phyloP scores from a whole-genome alignment of 371 early-diverging fungal genomes.

The Rhizopus delemar region DNA sequence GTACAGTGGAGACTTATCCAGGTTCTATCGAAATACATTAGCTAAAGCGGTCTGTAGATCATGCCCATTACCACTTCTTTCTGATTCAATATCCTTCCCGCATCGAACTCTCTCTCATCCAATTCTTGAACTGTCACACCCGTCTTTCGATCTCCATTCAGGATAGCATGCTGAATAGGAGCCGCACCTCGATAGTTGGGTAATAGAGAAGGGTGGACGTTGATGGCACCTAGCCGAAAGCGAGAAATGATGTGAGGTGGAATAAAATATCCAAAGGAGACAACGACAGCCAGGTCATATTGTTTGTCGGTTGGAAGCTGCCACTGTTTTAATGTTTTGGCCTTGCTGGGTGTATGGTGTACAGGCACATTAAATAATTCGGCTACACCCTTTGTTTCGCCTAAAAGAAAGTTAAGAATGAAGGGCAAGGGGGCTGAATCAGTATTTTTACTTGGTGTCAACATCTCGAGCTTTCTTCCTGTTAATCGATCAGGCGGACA shows the following conservation, averaged over 20 bases:
- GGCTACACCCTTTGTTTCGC: constrained; percentile 44
- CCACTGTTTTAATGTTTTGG: constrained; percentile 36
- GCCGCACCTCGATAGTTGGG: constrained; percentile 92
- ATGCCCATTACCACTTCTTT: constrained; percentile 35
- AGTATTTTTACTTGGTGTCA: constrained; percentile 39
- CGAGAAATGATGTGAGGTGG: constrained; percentile 67
- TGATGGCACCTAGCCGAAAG: constrained; percentile 76
- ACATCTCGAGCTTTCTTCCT: constrained; percentile 44
- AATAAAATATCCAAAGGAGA: constrained; percentile 91
- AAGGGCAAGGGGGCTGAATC: neutral
- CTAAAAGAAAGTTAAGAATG: constrained; percentile 10
- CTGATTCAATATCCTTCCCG: constrained; percentile 83
- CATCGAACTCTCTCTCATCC: constrained; percentile 77
- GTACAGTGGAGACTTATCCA: constrained; percentile 25
- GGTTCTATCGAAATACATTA: neutral
- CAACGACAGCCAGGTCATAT: constrained; percentile 86
- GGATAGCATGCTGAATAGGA: constrained; percentile 86
- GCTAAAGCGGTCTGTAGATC: too few species aligned
- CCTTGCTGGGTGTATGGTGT: constrained; percentile 32
- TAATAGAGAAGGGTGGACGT: constrained; percentile 88
- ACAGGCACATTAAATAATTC: constrained; percentile 35
- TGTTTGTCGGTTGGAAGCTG: constrained; percentile 25
- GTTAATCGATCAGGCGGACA: constrained; percentile 62
- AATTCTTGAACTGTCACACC: constrained; percentile 91
- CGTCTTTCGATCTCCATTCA: constrained; percentile 72